phyloP scores from a whole-genome alignment of 371 early-diverging fungal genomes.

The Rhizomucor pusillus region DNA sequence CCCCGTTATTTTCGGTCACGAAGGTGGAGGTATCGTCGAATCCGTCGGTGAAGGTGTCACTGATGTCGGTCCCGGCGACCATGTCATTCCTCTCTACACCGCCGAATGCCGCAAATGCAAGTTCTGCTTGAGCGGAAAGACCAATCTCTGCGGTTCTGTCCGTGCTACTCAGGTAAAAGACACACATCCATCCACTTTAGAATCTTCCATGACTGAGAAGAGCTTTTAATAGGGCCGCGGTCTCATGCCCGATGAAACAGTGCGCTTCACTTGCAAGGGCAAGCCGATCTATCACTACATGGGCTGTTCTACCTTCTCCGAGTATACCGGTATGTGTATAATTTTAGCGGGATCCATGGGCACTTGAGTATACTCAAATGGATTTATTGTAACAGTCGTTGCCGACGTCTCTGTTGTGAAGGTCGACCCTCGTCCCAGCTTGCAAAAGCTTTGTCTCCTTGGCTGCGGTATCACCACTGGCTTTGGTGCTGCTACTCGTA shows the following conservation, averaged over 20 bases:
- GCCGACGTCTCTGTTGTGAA: slow-evolving; percentile 92
- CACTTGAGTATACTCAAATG: background rate
- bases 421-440: slow-evolving; percentile 72
- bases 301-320: slow-evolving; percentile 95
- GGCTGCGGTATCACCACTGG: slow-evolving; percentile 97
- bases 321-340: slow-evolving; percentile 73
- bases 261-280: slow-evolving; percentile 92
- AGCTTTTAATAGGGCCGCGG: slow-evolving; percentile 67
- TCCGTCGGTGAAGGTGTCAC: slow-evolving; percentile 97
- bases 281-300: slow-evolving; percentile 90
- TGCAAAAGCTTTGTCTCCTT: slow-evolving; percentile 87
- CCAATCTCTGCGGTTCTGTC: slow-evolving; percentile 92
- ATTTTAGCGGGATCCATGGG: background rate
- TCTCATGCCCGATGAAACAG: slow-evolving; percentile 92
- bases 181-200: too few relatives aligned
- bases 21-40: slow-evolving; percentile 95
- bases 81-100: slow-evolving; percentile 94
- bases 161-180: slow-evolving; percentile 80
- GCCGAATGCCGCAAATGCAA: slow-evolving; percentile 94
- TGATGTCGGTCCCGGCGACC: slow-evolving; percentile 85
- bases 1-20: slow-evolving; percentile 94
- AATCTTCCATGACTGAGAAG: too few relatives aligned
- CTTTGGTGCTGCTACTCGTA: slow-evolving; percentile 92
- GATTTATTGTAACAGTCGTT: slow-evolving; percentile 51
- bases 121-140: slow-evolving; percentile 94